Evolutionary conservation across 108 stramenopile genomes (phyloP).

Genomic region (Conticribra guillardii): DNA sequence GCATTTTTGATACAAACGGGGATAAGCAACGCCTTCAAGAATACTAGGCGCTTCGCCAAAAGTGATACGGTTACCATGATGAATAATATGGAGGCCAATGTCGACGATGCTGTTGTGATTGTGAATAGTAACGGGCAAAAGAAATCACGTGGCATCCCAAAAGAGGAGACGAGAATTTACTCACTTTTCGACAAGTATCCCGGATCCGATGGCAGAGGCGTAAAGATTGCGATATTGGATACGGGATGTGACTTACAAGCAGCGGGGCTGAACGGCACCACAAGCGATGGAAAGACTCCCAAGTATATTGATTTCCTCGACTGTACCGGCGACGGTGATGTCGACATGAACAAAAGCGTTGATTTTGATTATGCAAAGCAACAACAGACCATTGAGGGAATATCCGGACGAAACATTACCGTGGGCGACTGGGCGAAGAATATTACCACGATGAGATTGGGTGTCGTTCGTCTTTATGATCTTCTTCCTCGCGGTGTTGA

Average conservation of each 20-base stretch:
- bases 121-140: too few species aligned
- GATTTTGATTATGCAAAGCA: constrained; percentile 15
- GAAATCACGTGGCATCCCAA: too few species aligned
- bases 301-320: constrained; percentile 89
- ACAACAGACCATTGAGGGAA: constrained; percentile 37
- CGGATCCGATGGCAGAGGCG: constrained; percentile 76
- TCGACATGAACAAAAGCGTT: constrained; percentile 56
- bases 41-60: too few species aligned
- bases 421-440: constrained; percentile 25
- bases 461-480: constrained; percentile 22
- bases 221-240: constrained; percentile 87
- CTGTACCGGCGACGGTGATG: constrained; percentile 92
- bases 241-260: constrained; percentile 93
- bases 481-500: constrained; percentile 8
- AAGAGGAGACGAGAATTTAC: too few species aligned
- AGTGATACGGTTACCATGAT: too few species aligned
- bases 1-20: too few species aligned
- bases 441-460: constrained; percentile 42
- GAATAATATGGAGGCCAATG: too few species aligned
- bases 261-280: constrained; percentile 42
- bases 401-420: constrained; percentile 53
- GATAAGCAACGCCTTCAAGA: too few species aligned
- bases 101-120: too few species aligned
- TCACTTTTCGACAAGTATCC: too few species aligned
- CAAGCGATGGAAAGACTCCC: constrained; percentile 64